These are phyloP conservation scores for Acanthamoeba divionensis DNA, from an alignment of 208 protist genomes.

Conservation along the genomic window DNA sequence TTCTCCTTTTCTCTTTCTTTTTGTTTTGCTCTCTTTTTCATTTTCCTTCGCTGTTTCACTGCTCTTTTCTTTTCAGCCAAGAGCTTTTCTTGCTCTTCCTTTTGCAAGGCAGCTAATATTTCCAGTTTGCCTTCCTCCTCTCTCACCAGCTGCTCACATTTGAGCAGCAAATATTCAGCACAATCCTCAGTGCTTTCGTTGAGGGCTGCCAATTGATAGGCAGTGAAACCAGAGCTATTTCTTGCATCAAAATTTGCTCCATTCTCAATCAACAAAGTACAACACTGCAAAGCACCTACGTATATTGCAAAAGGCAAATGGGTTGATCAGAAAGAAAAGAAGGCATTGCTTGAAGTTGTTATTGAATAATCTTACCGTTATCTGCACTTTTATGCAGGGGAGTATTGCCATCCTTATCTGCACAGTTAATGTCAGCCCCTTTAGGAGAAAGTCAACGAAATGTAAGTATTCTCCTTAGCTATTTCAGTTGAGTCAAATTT, in stretches of 20 bases:
- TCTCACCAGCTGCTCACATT: not conserved
- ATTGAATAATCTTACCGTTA: not conserved
- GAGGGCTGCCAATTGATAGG: not conserved
- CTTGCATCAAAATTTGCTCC: not conserved
- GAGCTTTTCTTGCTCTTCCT: not conserved
- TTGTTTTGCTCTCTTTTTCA: not conserved
- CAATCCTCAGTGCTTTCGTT: constrained; percentile 5
- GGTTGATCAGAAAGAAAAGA: not conserved
- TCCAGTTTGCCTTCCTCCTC: not conserved
- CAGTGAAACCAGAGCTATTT: not conserved
- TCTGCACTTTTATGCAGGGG: not conserved
- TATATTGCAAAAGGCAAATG: not conserved
- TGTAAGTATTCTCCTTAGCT: not conserved
- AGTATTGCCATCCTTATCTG: not conserved
- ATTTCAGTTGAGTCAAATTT: not conserved
- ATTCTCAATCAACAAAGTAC: not conserved
- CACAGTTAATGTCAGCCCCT: not conserved
- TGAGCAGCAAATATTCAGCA: not conserved
- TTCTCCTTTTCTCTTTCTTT: not conserved
- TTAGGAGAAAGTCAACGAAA: not conserved
- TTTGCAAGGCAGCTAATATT: not conserved
- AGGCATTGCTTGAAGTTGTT: too few relatives aligned
- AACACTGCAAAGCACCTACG: not conserved
- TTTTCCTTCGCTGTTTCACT: not conserved
- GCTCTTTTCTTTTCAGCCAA: not conserved